Evolutionary conservation across 2,329 filamentous ascomycete species (phyloP), one percentile per base, ranked within the genome.

Genomic region (Xylariaceae sp.): DNA sequence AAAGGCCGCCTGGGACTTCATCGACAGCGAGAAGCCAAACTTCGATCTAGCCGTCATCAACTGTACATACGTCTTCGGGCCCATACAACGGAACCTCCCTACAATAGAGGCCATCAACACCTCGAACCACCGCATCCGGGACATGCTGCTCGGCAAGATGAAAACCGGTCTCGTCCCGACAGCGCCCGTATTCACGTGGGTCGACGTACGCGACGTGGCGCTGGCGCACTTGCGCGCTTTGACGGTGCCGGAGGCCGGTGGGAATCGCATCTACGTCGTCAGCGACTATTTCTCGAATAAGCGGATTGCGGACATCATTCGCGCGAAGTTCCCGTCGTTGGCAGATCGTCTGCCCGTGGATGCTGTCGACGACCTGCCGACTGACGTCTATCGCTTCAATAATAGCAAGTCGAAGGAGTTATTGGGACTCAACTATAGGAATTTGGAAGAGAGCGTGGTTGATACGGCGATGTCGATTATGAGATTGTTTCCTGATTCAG

Each of bases 31-130:
- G 67, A 75, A 77, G 57, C 82, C 84, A 0, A 77, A 75, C 58
- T 89, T 89, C 67, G 80, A 82, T 48, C 69, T 89, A 35, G 76
- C 80, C 9, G 84, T 82, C 4, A 82, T 89, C 66, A 84, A 83
- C 67, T 82, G 83, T 55, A 85, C 86, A 0, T 76, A 83, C 57
- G 83, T 86, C 0, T 81, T 88, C 47, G 86, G 87, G 0, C 86
- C 87, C 0, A 73, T 88, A 6, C 80, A 85, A 53, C 81, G 87
- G 65, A 84, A 85, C 64, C 77, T 91, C 2, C 81, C 85, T 62
- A 80, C 76, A 18, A 77, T 89, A 0, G 80, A 84, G n/a, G 76
- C 75, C 1, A 76, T 92, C 62, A 92, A 92, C 74, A 89, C 87
- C 1, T 89, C 87, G 11, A 92, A 91, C 71, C 80, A 85, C 65